Conservation (phyloP, 1,284 basidiomycete species). For the Schizophyllum commune region DNA sequence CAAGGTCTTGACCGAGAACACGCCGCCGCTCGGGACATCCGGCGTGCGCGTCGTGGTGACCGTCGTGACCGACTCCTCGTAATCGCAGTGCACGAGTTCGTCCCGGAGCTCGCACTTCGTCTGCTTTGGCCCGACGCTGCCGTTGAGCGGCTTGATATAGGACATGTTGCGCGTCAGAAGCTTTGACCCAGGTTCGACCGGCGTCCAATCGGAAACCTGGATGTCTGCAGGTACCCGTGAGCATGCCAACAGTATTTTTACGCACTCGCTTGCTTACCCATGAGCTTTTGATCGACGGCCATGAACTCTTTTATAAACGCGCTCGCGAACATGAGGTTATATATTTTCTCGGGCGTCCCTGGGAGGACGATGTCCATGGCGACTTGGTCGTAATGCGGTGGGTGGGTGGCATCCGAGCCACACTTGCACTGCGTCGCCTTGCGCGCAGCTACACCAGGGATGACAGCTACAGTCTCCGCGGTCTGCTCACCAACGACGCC, state of each 20-base stretch:
- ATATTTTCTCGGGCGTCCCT: constrained; percentile 89
- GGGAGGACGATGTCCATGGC: constrained; percentile 79
- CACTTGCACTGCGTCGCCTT: constrained; percentile 74
- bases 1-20: constrained; percentile 89
- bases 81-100: constrained; percentile 71
- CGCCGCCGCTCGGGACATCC: constrained; percentile 89
- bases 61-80: constrained; percentile 78
- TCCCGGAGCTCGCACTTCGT: constrained; percentile 93
- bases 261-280: constrained; percentile 46
- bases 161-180: constrained; percentile 82
- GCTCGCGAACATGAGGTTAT: constrained; percentile 94
- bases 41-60: constrained; percentile 90
- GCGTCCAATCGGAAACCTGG: constrained; percentile 89
- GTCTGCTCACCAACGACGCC: constrained; percentile 15
- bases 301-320: constrained; percentile 96
- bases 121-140: constrained; percentile 86
- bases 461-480: constrained; percentile 15
- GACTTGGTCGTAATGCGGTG: constrained; percentile 61
- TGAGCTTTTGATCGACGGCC: constrained; percentile 81
- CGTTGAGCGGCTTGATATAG: constrained; percentile 92
- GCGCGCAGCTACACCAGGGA: constrained; percentile 14
- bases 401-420: constrained; percentile 44
- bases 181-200: constrained; percentile 53
- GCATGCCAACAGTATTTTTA: neutral
- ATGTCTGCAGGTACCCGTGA: constrained; percentile 49